Evolutionary conservation across 306 rosid genomes (phyloP), one percentile per base, ranked within the genome.

Genomic region (Corylus americana): DNA sequence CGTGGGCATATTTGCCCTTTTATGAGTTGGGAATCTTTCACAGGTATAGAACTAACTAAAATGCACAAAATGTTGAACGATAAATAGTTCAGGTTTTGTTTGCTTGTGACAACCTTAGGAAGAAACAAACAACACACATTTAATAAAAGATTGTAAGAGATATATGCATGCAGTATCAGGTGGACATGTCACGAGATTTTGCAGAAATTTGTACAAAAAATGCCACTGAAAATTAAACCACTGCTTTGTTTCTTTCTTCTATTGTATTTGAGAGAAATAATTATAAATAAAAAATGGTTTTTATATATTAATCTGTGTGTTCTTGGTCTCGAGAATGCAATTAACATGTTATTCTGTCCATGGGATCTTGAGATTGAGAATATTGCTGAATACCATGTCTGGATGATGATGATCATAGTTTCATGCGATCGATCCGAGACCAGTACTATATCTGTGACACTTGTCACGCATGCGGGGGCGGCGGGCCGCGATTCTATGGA

Each of bases 281-380:
- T 22, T 0, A 22, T 22, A 22, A 22, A 22, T 22, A 22, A 22
- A 22, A 22, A 22, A 22, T 22, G 25, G 25, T 22, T 22, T 22
- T 22, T 22, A 0, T 22, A 22, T 22, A 22, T 12, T 31, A 62
- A 62, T 29, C n/a, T 13, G 9, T 31, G 69, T 27, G 10, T 13
- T 35, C 44, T 31, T 31, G 44, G 0, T 62, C 45, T 62, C 45
- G 69, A 62, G 44, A 62, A 62, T 62, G 69, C 69, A 62, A 31
- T 62, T 5, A 14, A 29, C 69, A 62, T 62, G 42, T 27, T 29
- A 59, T 59, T 59, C 37, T n/a, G 66, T 59, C 37, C n/a, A 31
- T 29, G 44, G 69, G 45, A 62, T 62, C n/a, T 62, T 62, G 69
- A 62, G 69, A 62, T 54, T 54, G 58, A 62, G 25, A 55, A 55